Conservation (phyloP, 805 yeast genomes). For the Phaffomyces antillensis region DNA sequence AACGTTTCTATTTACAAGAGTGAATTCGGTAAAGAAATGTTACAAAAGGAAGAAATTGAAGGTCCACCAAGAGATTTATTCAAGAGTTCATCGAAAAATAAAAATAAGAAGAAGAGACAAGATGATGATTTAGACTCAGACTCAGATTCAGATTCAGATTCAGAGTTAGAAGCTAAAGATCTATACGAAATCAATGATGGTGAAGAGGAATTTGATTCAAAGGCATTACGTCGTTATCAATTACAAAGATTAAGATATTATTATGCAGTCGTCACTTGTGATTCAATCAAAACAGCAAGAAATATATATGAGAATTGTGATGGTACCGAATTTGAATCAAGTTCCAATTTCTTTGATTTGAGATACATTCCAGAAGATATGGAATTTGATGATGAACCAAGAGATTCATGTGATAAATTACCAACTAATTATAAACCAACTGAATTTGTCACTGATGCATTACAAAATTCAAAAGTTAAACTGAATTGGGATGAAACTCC, state of each 20-base stretch:
- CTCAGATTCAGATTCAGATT: constrained; percentile 41
- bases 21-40: constrained; percentile 86
- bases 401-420: constrained; percentile 63
- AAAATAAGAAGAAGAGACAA: constrained; percentile 33
- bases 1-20: constrained; percentile 78
- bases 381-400: constrained; percentile 73
- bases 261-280: constrained; percentile 87
- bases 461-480: constrained; percentile 93
- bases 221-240: constrained; percentile 81
- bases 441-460: constrained; percentile 85
- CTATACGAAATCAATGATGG: constrained; percentile 78
- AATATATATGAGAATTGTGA: constrained; percentile 81
- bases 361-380: constrained; percentile 91
- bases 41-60: constrained; percentile 82
- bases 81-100: constrained; percentile 28
- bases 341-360: constrained; percentile 89
- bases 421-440: constrained; percentile 77
- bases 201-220: constrained; percentile 76
- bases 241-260: constrained; percentile 87
- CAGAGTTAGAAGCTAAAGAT: constrained; percentile 59
- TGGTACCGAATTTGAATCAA: constrained; percentile 92
- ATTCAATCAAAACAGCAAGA: constrained; percentile 61
- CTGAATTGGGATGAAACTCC: constrained; percentile 99
- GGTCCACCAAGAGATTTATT: constrained; percentile 92
- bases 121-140: constrained; percentile 40